Percentiles rank a stretch among this genome's conserved stretches.
Conservation (phyloP, 768 basidiomycete species). For the Rhizopogon sp. region DNA sequence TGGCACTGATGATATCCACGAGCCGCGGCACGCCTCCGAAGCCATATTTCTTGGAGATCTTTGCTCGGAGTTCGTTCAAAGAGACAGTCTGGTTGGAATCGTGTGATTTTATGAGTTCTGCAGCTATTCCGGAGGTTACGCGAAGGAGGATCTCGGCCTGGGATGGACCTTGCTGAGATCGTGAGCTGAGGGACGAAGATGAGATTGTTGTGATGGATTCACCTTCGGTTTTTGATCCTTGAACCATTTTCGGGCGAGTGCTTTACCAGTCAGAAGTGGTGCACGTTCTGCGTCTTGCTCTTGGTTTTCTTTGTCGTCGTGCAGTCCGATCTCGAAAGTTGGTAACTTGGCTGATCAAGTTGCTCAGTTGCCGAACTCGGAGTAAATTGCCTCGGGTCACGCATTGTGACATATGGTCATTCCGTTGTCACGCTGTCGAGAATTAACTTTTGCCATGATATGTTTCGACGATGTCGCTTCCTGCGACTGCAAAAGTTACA, state of each 20-base stretch:
- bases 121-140: constrained; percentile 91
- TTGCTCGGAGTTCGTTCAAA: constrained; percentile 81
- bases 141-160: constrained; percentile 89
- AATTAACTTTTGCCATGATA: neutral
- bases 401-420: neutral
- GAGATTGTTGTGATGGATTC: neutral
- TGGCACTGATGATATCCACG: constrained; percentile 97
- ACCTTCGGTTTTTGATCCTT: constrained; percentile 37
- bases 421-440: neutral
- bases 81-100: constrained; percentile 75
- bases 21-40: constrained; percentile 86
- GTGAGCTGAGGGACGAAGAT: neutral
- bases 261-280: neutral
- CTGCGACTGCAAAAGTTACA: neutral
- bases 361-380: neutral
- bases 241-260: constrained; percentile 27
- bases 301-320: neutral
- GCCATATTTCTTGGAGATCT: constrained; percentile 86
- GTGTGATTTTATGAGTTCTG: constrained; percentile 87
- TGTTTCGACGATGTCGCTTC: constrained; percentile 9
- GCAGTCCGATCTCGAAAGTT: neutral
- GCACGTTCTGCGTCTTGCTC: neutral
- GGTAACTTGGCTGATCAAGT: neutral
- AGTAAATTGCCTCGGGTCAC: neutral
- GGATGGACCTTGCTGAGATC: constrained; percentile 51